Conservation (phyloP, 345 rosid genomes). For the Gossypium bickii region DNA sequence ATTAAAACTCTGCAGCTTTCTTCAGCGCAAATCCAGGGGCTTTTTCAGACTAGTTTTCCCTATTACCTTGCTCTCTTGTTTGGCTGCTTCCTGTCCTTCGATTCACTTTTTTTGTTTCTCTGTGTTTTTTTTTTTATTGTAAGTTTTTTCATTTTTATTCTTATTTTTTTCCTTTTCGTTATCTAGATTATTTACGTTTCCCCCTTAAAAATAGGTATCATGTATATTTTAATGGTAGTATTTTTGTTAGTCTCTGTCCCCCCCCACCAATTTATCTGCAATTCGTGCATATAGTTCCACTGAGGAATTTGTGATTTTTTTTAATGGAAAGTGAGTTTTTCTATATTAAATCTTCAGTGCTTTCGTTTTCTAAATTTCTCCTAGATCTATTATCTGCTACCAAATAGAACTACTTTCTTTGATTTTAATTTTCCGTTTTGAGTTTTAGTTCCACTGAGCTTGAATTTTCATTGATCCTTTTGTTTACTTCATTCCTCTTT, state of each 20-base stretch:
- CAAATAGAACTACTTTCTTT: not conserved
- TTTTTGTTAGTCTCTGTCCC: not conserved
- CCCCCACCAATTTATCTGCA: not conserved
- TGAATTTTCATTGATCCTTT: not conserved
- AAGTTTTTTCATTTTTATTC: not conserved
- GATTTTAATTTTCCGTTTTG: not conserved
- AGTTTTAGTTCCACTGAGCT: not conserved
- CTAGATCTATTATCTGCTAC: not conserved
- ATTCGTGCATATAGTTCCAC: not conserved
- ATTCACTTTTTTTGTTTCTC: not conserved
- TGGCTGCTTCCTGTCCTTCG: not conserved
- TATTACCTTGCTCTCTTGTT: slow-evolving; percentile 1
- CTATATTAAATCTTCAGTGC: not conserved
- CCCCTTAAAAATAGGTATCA: not conserved
- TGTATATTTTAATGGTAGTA: not conserved
- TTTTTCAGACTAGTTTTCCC: slow-evolving; percentile 14
- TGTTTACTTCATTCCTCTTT: not conserved
- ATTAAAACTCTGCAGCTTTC: not conserved
- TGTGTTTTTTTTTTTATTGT: not conserved
- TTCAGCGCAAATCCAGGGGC: slow-evolving; percentile 26
- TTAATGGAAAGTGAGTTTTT: not conserved
- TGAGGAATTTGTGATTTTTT: not conserved
- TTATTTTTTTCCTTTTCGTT: not conserved
- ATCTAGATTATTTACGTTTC: not conserved
- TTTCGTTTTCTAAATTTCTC: not conserved